phyloP scores from a whole-genome alignment of 2,329 filamentous ascomycete species.

The Xylaria multiplex region DNA sequence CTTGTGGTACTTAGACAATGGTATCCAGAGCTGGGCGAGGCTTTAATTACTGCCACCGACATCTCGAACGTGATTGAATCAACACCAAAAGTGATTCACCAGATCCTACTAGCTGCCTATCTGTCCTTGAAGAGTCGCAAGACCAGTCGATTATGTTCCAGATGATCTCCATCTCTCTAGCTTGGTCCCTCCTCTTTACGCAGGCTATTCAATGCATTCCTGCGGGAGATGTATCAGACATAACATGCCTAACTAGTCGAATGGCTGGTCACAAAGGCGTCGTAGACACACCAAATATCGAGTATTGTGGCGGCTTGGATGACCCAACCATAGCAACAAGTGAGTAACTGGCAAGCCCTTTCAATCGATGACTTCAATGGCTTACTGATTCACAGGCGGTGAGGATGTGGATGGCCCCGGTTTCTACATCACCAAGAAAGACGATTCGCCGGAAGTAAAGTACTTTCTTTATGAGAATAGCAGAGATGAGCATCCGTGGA shows the following conservation, averaged over 20 bases:
- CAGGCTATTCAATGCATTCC: conserved; percentile 3
- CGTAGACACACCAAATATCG: conserved; percentile 1
- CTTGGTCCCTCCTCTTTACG: background rate
- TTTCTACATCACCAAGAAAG: conserved; percentile 42
- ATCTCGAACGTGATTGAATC: background rate
- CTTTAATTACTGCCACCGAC: background rate
- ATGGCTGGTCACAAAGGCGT: background rate
- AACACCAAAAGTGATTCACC: background rate
- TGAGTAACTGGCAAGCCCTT: conserved; percentile 8
- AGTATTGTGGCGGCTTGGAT: conserved; percentile 26
- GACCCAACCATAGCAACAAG: conserved; percentile 31
- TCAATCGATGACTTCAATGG: background rate
- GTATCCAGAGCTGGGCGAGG: background rate
- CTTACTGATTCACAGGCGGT: conserved; percentile 22
- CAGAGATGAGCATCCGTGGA: conserved; percentile 44
- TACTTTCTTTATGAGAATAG: conserved; percentile 46
- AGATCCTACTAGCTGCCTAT: background rate
- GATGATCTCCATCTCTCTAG: background rate
- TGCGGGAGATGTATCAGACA: background rate
- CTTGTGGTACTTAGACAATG: background rate
- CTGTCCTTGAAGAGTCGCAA: background rate
- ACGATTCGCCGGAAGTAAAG: conserved; percentile 36
- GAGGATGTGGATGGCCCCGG: conserved; percentile 40
- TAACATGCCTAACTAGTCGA: background rate
- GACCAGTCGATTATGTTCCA: conserved; percentile 1